phyloP scores from a whole-genome alignment of 1,284 basidiomycete genomes.

The Puccinia coronata region DNA sequence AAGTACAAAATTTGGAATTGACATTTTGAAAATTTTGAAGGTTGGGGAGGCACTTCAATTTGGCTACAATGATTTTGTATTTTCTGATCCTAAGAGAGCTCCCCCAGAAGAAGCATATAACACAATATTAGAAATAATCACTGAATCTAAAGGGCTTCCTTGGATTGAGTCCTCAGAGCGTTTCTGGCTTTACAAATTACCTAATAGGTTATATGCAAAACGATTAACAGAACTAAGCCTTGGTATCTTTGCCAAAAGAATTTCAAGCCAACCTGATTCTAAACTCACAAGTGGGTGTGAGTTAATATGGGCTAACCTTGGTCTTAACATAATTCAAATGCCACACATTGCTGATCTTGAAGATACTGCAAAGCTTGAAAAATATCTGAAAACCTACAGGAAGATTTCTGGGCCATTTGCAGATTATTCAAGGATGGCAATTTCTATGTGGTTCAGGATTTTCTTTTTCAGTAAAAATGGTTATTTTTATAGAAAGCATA shows the following conservation, averaged over 20 bases:
- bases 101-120: too few species aligned
- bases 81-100: too few species aligned
- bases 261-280: too few species aligned
- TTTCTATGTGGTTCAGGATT: neutral
- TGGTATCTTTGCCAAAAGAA: too few species aligned
- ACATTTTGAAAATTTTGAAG: neutral
- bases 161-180: too few species aligned
- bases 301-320: too few species aligned
- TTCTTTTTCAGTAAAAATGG: neutral
- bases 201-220: too few species aligned
- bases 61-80: neutral
- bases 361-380: neutral
- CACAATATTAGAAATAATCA: neutral
- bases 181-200: too few species aligned
- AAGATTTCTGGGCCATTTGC: neutral
- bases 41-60: constrained; percentile 2
- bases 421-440: neutral
- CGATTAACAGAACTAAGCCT: too few species aligned
- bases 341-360: neutral
- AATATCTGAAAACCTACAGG: neutral
- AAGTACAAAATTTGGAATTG: neutral
- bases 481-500: neutral
- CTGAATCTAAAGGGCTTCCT: too few species aligned
- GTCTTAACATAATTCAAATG: too few species aligned
- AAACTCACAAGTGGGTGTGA: too few species aligned